phyloP scores from a whole-genome alignment of 306 rosid genomes.

The Cicer chorassanicum region DNA sequence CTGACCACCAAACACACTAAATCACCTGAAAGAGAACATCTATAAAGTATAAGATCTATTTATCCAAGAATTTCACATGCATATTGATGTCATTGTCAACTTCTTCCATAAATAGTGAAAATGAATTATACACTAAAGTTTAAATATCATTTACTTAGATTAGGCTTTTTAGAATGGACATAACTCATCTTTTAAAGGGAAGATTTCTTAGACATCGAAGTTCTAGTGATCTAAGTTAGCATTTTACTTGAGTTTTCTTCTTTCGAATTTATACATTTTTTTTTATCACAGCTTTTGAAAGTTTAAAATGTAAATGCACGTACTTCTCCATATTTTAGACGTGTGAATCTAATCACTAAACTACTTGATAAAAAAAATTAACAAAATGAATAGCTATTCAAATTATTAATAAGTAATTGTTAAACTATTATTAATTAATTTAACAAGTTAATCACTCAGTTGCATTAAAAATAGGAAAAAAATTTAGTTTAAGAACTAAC shows the following conservation, averaged over 20 bases:
- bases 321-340: no score
- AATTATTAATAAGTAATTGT: no score
- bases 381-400: no score
- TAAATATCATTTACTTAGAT: not conserved
- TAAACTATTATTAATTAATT: no score
- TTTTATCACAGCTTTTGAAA: not conserved
- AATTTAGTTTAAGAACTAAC: no score
- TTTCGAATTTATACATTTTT: not conserved
- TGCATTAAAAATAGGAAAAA: no score
- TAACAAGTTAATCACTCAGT: no score
- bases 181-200: slow-evolving; percentile 1
- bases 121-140: not conserved
- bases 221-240: not conserved
- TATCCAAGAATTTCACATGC: not conserved
- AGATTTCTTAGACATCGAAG: not conserved
- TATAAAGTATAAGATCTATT: slow-evolving; percentile 1
- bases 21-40: not conserved
- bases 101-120: not conserved
- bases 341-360: no score
- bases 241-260: not conserved
- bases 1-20: no score
- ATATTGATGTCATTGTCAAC: slow-evolving; percentile 4
- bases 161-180: not conserved
- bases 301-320: not conserved
- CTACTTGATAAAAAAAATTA: no score